A percentile compares a stretch with the other conserved stretches of the same genome.
Conservation (phyloP, 208 protist species). For the Trypanosoma caninum region DNA sequence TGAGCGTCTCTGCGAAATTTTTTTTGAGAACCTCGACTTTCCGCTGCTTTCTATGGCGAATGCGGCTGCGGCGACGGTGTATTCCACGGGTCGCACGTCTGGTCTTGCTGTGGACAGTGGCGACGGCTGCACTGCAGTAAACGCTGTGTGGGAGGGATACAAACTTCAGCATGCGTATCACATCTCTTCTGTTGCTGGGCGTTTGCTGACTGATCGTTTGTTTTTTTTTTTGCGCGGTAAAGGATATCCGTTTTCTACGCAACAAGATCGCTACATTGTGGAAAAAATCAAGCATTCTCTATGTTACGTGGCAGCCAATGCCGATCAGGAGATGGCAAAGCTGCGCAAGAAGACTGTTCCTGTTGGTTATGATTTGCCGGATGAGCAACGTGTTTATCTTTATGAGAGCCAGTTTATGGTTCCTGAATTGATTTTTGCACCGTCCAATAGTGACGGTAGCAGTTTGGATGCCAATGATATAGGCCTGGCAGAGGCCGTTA, state of each 20-base stretch:
- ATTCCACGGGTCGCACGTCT: slow-evolving; percentile 96
- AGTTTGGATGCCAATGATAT: slow-evolving; percentile 23
- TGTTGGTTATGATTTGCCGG: slow-evolving; percentile 74
- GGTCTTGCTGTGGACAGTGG: slow-evolving; percentile 99
- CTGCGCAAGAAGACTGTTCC: slow-evolving; percentile 15
- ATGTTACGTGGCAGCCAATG: slow-evolving; percentile 64
- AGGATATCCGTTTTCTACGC: slow-evolving; percentile 92
- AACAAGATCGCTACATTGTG: slow-evolving; percentile 48
- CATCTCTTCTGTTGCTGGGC: slow-evolving; percentile 62
- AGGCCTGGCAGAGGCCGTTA: slow-evolving; percentile 56
- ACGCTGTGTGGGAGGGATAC: slow-evolving; percentile 98
- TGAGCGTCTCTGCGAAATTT: slow-evolving; percentile 90
- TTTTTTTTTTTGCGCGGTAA: slow-evolving; percentile 38
- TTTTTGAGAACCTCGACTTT: slow-evolving; percentile 98
- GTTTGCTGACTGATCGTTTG: slow-evolving; percentile 78
- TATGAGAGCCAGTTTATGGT: slow-evolving; percentile 71
- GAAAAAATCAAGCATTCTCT: slow-evolving; percentile 80
- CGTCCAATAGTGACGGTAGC: slow-evolving; percentile 30
- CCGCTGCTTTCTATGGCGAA: slow-evolving; percentile 91
- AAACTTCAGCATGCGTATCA: slow-evolving; percentile 60
- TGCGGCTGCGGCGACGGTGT: slow-evolving; percentile 94
- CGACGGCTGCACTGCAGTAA: slow-evolving; percentile 98
- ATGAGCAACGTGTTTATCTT: slow-evolving; percentile 84
- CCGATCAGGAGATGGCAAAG: slow-evolving; percentile 26
- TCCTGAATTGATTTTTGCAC: slow-evolving; percentile 86